Evolutionary conservation across 2,329 filamentous ascomycete genomes (phyloP).

Genomic region (Fusarium sp.): DNA sequence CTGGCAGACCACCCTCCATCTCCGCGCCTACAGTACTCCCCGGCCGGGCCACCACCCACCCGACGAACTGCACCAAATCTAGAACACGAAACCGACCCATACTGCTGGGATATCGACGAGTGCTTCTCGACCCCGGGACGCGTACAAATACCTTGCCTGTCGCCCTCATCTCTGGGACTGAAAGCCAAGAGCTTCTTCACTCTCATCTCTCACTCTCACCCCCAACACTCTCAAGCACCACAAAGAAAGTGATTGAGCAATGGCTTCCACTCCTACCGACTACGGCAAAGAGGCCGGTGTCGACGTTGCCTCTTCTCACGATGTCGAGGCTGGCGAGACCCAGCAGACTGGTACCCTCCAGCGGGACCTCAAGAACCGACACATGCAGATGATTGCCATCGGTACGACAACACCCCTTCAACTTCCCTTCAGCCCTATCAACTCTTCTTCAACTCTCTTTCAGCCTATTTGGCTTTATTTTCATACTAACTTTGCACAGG

Average conservation of each 20-base stretch:
- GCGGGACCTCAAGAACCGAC: slow-evolving; percentile 83
- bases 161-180: slow-evolving; percentile 18
- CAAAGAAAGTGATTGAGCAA: slow-evolving; percentile 10
- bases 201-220: slow-evolving; percentile 21
- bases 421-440: slow-evolving; percentile 6
- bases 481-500: slow-evolving; percentile 30
- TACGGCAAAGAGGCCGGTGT: slow-evolving; percentile 42
- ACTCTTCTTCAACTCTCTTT: neutral
- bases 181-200: slow-evolving; percentile 40
- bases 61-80: slow-evolving; percentile 20
- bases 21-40: slow-evolving; percentile 12
- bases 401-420: slow-evolving; percentile 60
- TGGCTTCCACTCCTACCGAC: slow-evolving; percentile 38
- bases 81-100: slow-evolving; percentile 25
- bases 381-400: slow-evolving; percentile 98
- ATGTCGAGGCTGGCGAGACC: slow-evolving; percentile 41
- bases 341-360: slow-evolving; percentile 43
- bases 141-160: slow-evolving; percentile 36
- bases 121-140: slow-evolving; percentile 17
- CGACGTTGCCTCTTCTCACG: slow-evolving; percentile 30
- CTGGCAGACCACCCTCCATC: slow-evolving; percentile 25
- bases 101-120: slow-evolving; percentile 15
- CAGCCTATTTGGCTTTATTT: too few species aligned
- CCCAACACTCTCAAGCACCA: neutral
- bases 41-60: slow-evolving; percentile 25